Evolutionary conservation across 305 asterid genomes (phyloP).

Genomic region (Solanum hybrid): DNA sequence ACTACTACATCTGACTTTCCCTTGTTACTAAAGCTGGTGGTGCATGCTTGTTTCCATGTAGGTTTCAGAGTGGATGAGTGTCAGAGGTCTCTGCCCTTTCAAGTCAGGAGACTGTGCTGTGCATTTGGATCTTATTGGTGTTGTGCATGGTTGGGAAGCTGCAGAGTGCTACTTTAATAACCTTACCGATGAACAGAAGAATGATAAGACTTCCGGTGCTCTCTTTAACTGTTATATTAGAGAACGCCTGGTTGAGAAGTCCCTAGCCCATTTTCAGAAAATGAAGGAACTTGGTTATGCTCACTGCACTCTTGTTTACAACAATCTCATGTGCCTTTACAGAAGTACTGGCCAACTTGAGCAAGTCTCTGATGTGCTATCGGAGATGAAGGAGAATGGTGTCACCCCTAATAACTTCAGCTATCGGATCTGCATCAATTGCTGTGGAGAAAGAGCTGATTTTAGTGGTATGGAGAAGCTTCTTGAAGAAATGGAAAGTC

Average conservation of each 20-base stretch:
- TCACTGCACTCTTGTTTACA: conserved; percentile 35
- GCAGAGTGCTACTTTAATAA: conserved; percentile 37
- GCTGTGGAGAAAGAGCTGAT: conserved; percentile 43
- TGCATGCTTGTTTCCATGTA: conserved; percentile 15
- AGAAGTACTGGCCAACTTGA: conserved; percentile 36
- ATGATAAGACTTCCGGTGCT: conserved; percentile 51
- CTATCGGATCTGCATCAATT: conserved; percentile 45
- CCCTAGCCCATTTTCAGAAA: conserved; percentile 41
- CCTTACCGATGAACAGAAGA: conserved; percentile 26
- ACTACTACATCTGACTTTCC: background rate
- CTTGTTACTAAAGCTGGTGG: conserved; percentile 3
- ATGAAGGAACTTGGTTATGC: conserved; percentile 45
- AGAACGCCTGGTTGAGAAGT: conserved; percentile 27
- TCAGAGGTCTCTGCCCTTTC: conserved; percentile 16
- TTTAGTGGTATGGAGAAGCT: conserved; percentile 43
- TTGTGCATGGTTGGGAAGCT: conserved; percentile 39
- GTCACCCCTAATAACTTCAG: conserved; percentile 44
- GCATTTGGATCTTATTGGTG: conserved; percentile 54
- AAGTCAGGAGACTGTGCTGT: conserved; percentile 41
- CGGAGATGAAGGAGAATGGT: conserved; percentile 42
- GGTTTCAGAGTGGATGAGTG: conserved; percentile 49
- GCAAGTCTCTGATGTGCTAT: conserved; percentile 34
- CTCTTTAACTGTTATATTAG: conserved; percentile 43
- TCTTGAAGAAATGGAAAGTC: conserved; percentile 35
- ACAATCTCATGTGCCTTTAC: conserved; percentile 56